These are phyloP conservation scores for Casuarina glauca DNA, from an alignment of 306 rosid genomes.

Conservation along the genomic window DNA sequence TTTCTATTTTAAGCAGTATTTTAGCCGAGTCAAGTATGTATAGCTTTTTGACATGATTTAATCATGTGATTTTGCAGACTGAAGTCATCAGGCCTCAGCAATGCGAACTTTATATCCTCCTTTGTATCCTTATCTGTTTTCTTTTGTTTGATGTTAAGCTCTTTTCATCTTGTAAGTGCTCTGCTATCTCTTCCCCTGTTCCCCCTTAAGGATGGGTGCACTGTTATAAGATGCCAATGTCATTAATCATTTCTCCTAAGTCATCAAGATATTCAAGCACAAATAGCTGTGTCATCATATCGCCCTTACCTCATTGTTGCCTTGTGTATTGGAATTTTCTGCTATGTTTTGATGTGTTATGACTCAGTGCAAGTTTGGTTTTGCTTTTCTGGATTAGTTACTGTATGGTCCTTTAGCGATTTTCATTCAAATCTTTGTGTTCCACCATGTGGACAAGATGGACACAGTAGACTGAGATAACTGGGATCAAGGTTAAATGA, in stretches of 20 bases:
- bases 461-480: background rate
- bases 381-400: background rate
- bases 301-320: background rate
- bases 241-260: background rate
- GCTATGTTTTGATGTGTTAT: background rate
- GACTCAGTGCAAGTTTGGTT: background rate
- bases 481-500: background rate
- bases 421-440: background rate
- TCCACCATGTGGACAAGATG: background rate
- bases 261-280: background rate
- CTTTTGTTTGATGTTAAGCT: slow-evolving; percentile 12
- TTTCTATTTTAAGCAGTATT: slow-evolving; percentile 30
- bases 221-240: background rate
- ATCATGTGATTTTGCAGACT: slow-evolving; percentile 69
- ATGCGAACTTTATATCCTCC: slow-evolving; percentile 79
- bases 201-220: background rate
- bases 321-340: background rate
- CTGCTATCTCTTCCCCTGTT: background rate
- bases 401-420: background rate
- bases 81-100: slow-evolving; percentile 60
- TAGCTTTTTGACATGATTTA: slow-evolving; percentile 50
- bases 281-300: background rate
- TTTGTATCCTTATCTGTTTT: slow-evolving; percentile 75
- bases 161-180: slow-evolving; percentile 8
- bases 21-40: slow-evolving; percentile 26